phyloP scores from a whole-genome alignment of 2,329 filamentous ascomycete genomes.

The Aspergillus aculeatus region DNA sequence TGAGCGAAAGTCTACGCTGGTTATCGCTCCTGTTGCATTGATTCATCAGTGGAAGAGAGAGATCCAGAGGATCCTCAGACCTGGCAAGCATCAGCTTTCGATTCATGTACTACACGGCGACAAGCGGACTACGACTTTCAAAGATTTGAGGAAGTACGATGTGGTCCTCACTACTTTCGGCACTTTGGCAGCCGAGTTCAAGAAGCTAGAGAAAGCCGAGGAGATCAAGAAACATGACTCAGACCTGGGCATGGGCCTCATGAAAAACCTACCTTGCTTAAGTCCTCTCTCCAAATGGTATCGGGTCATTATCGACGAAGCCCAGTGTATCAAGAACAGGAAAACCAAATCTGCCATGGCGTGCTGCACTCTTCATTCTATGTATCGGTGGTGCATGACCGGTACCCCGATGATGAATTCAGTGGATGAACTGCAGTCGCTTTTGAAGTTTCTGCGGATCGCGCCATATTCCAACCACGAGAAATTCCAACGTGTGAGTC shows the following conservation, averaged over 20 bases:
- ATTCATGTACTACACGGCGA: conserved; percentile 69
- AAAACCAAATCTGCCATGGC: conserved; percentile 62
- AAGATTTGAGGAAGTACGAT: conserved; percentile 64
- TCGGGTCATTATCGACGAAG: conserved; percentile 74
- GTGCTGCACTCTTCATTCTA: conserved; percentile 57
- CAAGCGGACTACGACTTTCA: conserved; percentile 57
- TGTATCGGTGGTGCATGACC: conserved; percentile 70
- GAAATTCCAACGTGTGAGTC: conserved; percentile 58
- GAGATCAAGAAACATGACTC: conserved; percentile 47
- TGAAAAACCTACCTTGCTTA: conserved; percentile 56
- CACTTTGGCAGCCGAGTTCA: conserved; percentile 66
- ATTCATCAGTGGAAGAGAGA: conserved; percentile 84
- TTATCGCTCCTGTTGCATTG: conserved; percentile 76
- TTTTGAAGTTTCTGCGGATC: conserved; percentile 75
- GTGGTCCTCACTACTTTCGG: conserved; percentile 79
- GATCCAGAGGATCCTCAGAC: conserved; percentile 67
- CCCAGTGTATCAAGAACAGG: conserved; percentile 77
- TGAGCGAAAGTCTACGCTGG: conserved; percentile 71
- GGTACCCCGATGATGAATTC: conserved; percentile 90
- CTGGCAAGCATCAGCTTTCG: conserved; percentile 55
- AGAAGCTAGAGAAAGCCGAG: conserved; percentile 56
- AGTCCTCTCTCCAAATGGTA: conserved; percentile 63
- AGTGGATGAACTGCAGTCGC: conserved; percentile 72
- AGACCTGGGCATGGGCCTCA: conserved; percentile 13
- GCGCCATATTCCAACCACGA: conserved; percentile 68